These are phyloP conservation scores for Nakazawaea peltata DNA, from an alignment of 805 yeast species.

Conservation along the genomic window DNA sequence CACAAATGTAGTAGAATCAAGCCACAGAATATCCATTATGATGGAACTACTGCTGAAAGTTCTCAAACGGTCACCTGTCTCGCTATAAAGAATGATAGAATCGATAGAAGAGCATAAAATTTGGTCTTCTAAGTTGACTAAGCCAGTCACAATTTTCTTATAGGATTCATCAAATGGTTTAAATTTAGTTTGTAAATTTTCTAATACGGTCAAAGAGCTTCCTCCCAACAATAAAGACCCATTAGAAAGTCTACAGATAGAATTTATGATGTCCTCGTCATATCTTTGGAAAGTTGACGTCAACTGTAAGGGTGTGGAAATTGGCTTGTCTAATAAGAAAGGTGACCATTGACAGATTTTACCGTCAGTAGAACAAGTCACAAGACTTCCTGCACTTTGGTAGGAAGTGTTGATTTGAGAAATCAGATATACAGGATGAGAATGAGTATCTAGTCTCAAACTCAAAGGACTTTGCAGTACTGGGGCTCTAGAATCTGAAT, in stretches of 20 bases:
- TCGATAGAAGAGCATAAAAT: constrained; percentile 6
- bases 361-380: constrained; percentile 10
- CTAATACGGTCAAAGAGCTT: constrained; percentile 2
- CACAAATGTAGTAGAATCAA: background rate
- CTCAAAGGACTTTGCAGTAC: constrained; percentile 4
- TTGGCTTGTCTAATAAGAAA: constrained; percentile 8
- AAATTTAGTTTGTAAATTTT: constrained; percentile 6
- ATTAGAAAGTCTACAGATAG: constrained; percentile 1
- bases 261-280: constrained; percentile 7
- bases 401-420: constrained; percentile 2
- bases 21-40: constrained; percentile 8
- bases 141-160: background rate
- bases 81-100: constrained; percentile 1
- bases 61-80: background rate
- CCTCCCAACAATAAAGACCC: constrained; percentile 9
- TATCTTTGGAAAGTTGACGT: background rate
- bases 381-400: constrained; percentile 1
- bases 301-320: constrained; percentile 2
- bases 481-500: constrained; percentile 1
- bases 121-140: background rate
- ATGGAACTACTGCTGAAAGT: constrained; percentile 3
- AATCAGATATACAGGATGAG: constrained; percentile 7
- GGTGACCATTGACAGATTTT: constrained; percentile 11
- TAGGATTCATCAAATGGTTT: background rate
- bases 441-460: constrained; percentile 6